Percentiles rank a stretch among this genome's conserved stretches.
These are phyloP conservation scores for Aspergillus nidulans DNA, from an alignment of 495 filamentous ascomycete species.

Conservation along the genomic window DNA sequence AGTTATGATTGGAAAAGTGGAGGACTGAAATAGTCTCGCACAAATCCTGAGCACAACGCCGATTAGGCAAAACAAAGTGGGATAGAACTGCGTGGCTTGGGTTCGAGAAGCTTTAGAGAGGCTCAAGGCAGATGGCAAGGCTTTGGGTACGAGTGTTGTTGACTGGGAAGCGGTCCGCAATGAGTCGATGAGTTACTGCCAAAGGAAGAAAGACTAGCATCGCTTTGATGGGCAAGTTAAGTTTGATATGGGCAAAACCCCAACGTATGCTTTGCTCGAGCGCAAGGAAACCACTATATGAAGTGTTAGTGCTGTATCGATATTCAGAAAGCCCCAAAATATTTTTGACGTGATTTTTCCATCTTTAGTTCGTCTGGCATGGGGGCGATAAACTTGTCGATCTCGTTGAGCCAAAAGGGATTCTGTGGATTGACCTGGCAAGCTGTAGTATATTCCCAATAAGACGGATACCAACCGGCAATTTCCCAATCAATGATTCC, in stretches of 20 bases:
- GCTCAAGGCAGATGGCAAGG: slow-evolving; percentile 26
- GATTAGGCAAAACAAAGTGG: slow-evolving; percentile 24
- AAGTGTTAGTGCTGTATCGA: neutral
- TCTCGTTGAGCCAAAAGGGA: slow-evolving; percentile 41
- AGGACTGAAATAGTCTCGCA: slow-evolving; percentile 23
- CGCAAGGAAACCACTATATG: slow-evolving; percentile 25
- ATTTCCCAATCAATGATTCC: slow-evolving; percentile 43
- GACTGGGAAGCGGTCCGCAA: slow-evolving; percentile 32
- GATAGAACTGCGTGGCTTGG: slow-evolving; percentile 43
- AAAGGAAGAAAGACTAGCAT: slow-evolving; percentile 31
- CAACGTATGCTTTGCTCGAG: slow-evolving; percentile 36
- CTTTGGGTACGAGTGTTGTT: slow-evolving; percentile 30
- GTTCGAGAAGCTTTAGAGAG: slow-evolving; percentile 34
- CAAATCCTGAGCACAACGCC: slow-evolving; percentile 30
- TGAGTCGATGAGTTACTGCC: slow-evolving; percentile 31
- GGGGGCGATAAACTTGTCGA: slow-evolving; percentile 47
- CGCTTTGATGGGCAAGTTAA: slow-evolving; percentile 28
- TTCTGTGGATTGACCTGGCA: slow-evolving; percentile 46
- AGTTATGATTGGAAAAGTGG: slow-evolving; percentile 41
- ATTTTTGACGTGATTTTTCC: slow-evolving; percentile 40
- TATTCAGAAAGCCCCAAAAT: slow-evolving; percentile 33
- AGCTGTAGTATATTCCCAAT: slow-evolving; percentile 51
- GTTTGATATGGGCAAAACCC: slow-evolving; percentile 22
- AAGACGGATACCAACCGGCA: slow-evolving; percentile 42
- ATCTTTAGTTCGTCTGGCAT: slow-evolving; percentile 44